Evolutionary conservation across 306 rosid genomes (phyloP).

Genomic region (Lathyrus aphaca): DNA sequence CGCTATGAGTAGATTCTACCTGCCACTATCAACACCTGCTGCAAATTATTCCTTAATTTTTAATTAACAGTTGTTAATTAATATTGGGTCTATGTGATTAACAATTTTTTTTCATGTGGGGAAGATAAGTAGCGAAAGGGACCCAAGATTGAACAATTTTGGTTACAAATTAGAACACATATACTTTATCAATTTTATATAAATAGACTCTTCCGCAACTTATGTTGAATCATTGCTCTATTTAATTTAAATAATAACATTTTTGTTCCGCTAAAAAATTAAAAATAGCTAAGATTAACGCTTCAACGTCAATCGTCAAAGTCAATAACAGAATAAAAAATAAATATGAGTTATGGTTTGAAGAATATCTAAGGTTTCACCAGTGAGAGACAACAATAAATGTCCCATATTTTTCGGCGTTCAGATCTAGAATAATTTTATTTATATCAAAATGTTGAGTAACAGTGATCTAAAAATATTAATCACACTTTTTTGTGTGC

Average conservation of each 20-base stretch:
- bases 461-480: background rate
- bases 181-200: slow-evolving; percentile 19
- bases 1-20: slow-evolving; percentile 46
- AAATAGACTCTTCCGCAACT: slow-evolving; percentile 37
- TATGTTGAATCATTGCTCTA: slow-evolving; percentile 39
- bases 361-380: too few relatives aligned
- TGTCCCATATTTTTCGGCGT: too few relatives aligned
- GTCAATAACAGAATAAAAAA: too few relatives aligned
- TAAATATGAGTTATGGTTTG: too few relatives aligned
- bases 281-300: too few relatives aligned
- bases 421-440: background rate
- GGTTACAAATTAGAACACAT: background rate
- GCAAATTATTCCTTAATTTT: slow-evolving; percentile 32
- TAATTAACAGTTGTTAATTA: background rate
- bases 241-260: slow-evolving; percentile 12
- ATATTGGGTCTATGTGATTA: background rate
- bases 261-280: background rate
- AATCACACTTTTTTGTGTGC: background rate
- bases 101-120: slow-evolving; percentile 11
- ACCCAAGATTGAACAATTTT: slow-evolving; percentile 27
- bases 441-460: slow-evolving; percentile 10
- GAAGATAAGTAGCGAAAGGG: slow-evolving; percentile 20
- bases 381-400: too few relatives aligned
- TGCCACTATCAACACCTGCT: slow-evolving; percentile 35
- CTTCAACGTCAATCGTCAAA: too few relatives aligned